Evolutionary conservation across 441 rosid species (phyloP), one percentile per base, ranked within the genome.

Genomic region (Gossypium schwendimanii): DNA sequence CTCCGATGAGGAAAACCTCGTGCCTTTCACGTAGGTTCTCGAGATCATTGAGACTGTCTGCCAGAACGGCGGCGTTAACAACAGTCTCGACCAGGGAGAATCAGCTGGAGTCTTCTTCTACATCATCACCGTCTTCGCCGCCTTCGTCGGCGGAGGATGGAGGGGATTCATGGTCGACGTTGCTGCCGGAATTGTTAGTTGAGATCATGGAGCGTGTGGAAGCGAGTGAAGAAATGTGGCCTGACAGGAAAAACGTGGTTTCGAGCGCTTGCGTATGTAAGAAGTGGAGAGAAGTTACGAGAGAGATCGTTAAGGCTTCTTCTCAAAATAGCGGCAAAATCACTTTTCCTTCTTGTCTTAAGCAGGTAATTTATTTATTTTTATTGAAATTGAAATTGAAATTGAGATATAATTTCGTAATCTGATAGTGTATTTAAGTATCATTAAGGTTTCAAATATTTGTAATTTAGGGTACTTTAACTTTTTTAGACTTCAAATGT

Each of bases 331-430:
- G 76, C 14, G 93, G 86, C 73, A 82, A 77, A 70, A 94, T 94
- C 59, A 94, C 98, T 47, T 94, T 94, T 79, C 98, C 98, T 77
- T 86, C 96, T 59, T 90, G 92, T 64, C 96, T 94, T 33, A 91
- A 90, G 77, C 85, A 86, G 94, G 98, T 93, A 73, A 0, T 23
- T 57, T 9, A 8, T 52, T 44, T 14, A 14, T 64, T 24, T 1
- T 18, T 59, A 6, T 58, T 4, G 1, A 6, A 57, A 21, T 71
- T 23, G 26, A 33, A 28, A 7, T 47, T 45, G 1, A n/a, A 21
- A 21, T 21, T 21, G 23, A 21, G 21, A 47, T 24, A n/a, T 66
- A 23, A 24, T 49, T 49, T 26, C 70, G 26, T 66, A n/a, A 24
- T 49, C 23, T 47, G 58, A 4, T 44, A 12, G 0, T 2, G 12